phyloP scores from a whole-genome alignment of 169 alveolate genomes.

The Besnoitia besnoiti region DNA sequence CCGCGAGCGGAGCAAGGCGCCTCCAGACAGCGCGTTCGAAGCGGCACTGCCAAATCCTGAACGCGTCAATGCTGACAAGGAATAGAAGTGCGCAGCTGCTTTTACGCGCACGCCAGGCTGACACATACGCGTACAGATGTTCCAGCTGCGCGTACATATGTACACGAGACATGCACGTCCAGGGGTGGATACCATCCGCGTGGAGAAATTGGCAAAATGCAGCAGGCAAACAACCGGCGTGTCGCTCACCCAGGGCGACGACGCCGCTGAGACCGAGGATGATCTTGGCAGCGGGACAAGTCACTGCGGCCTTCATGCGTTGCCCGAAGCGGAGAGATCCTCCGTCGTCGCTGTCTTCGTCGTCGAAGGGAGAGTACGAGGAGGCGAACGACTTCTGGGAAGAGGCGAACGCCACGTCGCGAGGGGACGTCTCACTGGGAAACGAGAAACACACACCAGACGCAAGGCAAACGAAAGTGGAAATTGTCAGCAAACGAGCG shows the following conservation, averaged over 20 bases:
- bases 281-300: constrained; percentile 26
- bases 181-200: not conserved
- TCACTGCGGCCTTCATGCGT: not conserved
- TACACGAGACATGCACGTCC: not conserved
- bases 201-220: too few relatives aligned
- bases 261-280: constrained; percentile 5
- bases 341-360: not conserved
- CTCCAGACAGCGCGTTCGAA: too few relatives aligned
- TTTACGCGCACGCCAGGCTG: too few relatives aligned
- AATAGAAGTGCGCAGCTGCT: too few relatives aligned
- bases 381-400: not conserved
- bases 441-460: not conserved
- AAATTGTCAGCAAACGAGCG: too few relatives aligned
- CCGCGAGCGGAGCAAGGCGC: too few relatives aligned
- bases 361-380: not conserved
- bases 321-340: not conserved
- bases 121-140: too few relatives aligned
- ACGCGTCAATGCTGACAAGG: too few relatives aligned
- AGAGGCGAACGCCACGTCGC: not conserved
- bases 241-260: constrained; percentile 24
- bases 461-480: not conserved
- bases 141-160: not conserved
- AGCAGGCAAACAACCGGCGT: too few relatives aligned
- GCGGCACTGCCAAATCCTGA: too few relatives aligned
- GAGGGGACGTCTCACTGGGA: not conserved